Evolutionary conservation across 1,284 basidiomycete genomes (phyloP).

Genomic region (Microbotryomycetes sp.): DNA sequence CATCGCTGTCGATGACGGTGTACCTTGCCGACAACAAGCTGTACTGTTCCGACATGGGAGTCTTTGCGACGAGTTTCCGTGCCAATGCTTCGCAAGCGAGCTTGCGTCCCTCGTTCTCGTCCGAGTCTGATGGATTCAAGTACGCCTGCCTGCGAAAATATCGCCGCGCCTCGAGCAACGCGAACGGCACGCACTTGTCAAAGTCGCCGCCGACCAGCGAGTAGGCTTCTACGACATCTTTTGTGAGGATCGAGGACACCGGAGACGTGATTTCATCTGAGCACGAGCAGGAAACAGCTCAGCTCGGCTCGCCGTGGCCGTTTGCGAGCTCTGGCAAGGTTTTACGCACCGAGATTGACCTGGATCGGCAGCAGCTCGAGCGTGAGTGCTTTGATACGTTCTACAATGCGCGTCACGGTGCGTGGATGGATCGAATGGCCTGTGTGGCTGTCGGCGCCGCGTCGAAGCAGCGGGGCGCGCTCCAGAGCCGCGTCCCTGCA

Average conservation of each 20-base stretch:
- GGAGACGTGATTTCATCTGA: conserved; percentile 18
- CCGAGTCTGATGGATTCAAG: conserved; percentile 58
- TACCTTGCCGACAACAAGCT: conserved; percentile 52
- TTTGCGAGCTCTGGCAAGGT: not conserved
- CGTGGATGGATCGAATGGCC: conserved; percentile 5
- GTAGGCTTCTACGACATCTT: conserved; percentile 39
- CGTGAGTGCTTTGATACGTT: conserved; percentile 68
- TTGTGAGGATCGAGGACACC: conserved; percentile 42
- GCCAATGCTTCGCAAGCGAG: conserved; percentile 82
- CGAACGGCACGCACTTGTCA: conserved; percentile 56
- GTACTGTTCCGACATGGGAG: conserved; percentile 38
- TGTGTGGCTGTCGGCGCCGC: not conserved
- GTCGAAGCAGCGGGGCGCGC: not conserved
- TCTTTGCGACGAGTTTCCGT: conserved; percentile 66
- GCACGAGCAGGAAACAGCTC: not conserved
- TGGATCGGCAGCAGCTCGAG: conserved; percentile 72
- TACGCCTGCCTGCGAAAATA: conserved; percentile 16
- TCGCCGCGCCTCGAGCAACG: conserved; percentile 31
- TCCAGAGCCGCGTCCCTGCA: not conserved
- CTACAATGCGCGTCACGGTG: conserved; percentile 49
- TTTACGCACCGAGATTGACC: conserved; percentile 50
- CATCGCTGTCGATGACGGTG: conserved; percentile 63
- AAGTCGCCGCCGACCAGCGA: conserved; percentile 52
- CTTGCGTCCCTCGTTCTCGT: conserved; percentile 73
- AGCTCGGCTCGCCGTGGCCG: not conserved